Base-by-base conservation (phyloP, 2,329 filamentous ascomycete genomes). In the Cyphellophora europaea region DNA sequence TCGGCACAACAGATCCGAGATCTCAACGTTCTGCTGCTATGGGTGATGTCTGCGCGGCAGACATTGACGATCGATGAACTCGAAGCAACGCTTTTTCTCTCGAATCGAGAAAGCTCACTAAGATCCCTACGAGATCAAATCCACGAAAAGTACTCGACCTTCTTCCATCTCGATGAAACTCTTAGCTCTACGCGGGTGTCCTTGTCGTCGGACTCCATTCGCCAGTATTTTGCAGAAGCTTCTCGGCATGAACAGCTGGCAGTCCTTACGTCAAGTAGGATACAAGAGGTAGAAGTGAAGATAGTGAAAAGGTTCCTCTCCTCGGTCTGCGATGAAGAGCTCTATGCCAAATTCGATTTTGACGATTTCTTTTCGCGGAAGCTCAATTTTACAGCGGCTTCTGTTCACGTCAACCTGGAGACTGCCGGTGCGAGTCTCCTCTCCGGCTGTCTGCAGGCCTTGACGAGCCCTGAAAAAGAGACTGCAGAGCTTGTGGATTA, bases 331-430 rank as follows among this genome's bases (percentile, higher is more conserved):
- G 21, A 25, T 25, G 21, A 25, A n/a, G 21, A 8, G 8, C 21
- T 25, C n/a, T 25, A 25, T n/a, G 21, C 21, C 21, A 25, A 25
- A 25, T 25, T 25, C 21, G 21, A n/a, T n/a, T 25, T 25, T n/a
- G 21, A 25, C n/a, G 21, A 25, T 8, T 25, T 25, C 21, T 25
- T 25, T n/a, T 8, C 21, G 8, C 21, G 21, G 8, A 25, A 25
- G n/a, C 21, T 25, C 21, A n/a, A n/a, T n/a, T n/a, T 8, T n/a
- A 8, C 21, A 8, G 21, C 21, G 21, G n/a, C 21, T 8, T 25
- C n/a, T 25, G 21, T 25, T n/a, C 21, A 25, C 21, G 21, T 25
- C n/a, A n/a, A 25, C 21, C n/a, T 25, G n/a, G n/a, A n/a, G 8
- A 8, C 21, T 25, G 21, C 21, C 21, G n/a, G 21, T n/a, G n/a